Evolutionary conservation across 345 rosid genomes (phyloP).

Genomic region (Carallia pectinifolia): DNA sequence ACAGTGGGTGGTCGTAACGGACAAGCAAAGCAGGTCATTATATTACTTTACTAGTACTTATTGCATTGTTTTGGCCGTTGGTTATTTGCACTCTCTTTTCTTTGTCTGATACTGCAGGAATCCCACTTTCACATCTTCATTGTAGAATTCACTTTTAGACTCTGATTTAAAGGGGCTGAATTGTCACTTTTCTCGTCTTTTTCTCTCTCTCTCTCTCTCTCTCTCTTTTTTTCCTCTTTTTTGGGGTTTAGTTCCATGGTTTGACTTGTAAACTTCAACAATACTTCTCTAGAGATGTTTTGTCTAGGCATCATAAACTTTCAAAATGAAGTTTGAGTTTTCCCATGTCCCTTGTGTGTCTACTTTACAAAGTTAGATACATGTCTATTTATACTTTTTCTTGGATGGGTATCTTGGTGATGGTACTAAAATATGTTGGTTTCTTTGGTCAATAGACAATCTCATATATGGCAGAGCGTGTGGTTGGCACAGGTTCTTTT

Average conservation of each 20-base stretch:
- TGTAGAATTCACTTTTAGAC: neutral
- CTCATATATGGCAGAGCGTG: constrained; percentile 82
- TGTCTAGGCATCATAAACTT: neutral
- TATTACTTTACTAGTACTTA: neutral
- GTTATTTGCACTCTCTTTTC: neutral
- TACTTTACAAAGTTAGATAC: too few species aligned
- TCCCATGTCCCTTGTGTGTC: too few species aligned
- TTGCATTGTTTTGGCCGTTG: constrained; percentile 11
- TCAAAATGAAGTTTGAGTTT: too few species aligned
- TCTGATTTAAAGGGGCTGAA: neutral
- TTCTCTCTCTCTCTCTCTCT: neutral
- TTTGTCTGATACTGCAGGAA: constrained; percentile 3
- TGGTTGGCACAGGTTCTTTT: constrained; percentile 85
- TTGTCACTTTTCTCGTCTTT: neutral
- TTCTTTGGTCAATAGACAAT: constrained; percentile 46
- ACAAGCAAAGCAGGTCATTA: constrained; percentile 60
- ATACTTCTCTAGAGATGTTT: too few species aligned
- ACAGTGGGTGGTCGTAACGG: constrained; percentile 84
- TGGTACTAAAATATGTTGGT: constrained; percentile 1
- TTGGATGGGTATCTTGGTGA: too few species aligned
- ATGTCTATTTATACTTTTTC: too few species aligned
- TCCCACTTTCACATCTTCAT: neutral
- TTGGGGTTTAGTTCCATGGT: too few species aligned
- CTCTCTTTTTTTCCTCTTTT: too few species aligned
- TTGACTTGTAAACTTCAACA: too few species aligned